Base-by-base conservation (phyloP, 1,139 yeast species). In the Kazachstania sp. region DNA sequence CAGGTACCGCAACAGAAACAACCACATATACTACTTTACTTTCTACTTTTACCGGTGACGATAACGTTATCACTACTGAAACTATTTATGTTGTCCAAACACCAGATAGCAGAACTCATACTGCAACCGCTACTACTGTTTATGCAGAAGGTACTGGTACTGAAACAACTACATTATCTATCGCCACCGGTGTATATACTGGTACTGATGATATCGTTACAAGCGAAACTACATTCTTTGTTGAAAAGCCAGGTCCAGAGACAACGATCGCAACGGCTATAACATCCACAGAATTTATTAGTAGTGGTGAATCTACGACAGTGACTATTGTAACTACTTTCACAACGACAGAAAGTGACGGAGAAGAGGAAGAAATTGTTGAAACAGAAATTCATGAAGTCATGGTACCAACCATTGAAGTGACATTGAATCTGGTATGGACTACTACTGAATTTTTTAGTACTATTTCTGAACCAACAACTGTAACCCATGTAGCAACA, bases 31-130 rank as follows among this genome's bases (percentile, higher is more conserved):
- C 43, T 2, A 44, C 42, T 1, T 16, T n/a, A n/a, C 15, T 29
- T 28, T 35, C 35, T 16, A 34, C 32, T 2, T 32, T 28, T 19
- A 38, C 42, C 9, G 43, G 43, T 29, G 9, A 23, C 6, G 43
- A 44, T 29, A 34, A 36, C 13, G 18, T 35, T 39, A 15, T 35
- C 28, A 44, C 43, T 34, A 15, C 43, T 39, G 43, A 44, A 19
- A 39, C 42, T 7, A 36, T 40, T 28, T 37, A 31, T 26, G 29
- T 39, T 19, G 29, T 39, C 18, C 28, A 44, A 23, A 40, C 39
- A 8, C 40, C 43, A 13, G 39, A 32, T 15, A 23, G 34, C 7
- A 15, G 20, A 16, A 16, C 29, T 8, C 29, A 37, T n/a, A 28
- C 30, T 1, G 29, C 28, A 3, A 43, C 36, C 9, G 40, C 26